Evolutionary conservation across 495 filamentous ascomycete species (phyloP), one percentile per base, ranked within the genome.

Genomic region (Daldinia vernicosa): DNA sequence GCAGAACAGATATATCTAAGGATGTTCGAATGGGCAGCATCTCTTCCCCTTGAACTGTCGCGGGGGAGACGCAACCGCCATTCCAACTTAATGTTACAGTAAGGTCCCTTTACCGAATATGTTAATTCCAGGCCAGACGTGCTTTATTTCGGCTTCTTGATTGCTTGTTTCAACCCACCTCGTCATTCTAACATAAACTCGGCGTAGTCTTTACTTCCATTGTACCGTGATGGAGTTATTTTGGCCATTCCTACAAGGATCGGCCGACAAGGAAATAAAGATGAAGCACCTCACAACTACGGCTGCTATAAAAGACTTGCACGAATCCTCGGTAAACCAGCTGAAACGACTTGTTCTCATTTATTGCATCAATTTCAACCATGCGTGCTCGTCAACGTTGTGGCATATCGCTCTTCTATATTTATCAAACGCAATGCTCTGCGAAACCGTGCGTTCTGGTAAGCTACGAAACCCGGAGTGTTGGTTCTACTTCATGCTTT

Each of bases 401-500:
- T 77, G 75, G 72, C 72, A 77, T 52, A 71, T 67, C 26, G 67
- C 69, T 6, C 53, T 72, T 54, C 30, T 73, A 32, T 77, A 77
- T 63, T 35, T 75, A 27, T 63, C 72, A 19, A 77, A 77, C 56
- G 75, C 69, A 5, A 68, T 77, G 67, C 59, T 77, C 24, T 58
- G 59, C 61, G 55, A 73, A 27, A 72, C 70, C 19, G 43, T 60
- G 55, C 70, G 70, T 50, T 72, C 70, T 4, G 70, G 70, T 17
- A 60, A 68, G 19, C 7, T 57, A 8, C 64, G 54, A 11, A 63
- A 67, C 45, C 33, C 60, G 8, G 75, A 77, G 30, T 69, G 72
- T 35, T 69, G 66, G 55, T 75, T 77, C 50, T 75, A 77, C 51
- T 70, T 77, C 40, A 64, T 69, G 57, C 65, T 77, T 17, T 77